phyloP scores from a whole-genome alignment of 192 early-diverging fungal genomes.

The Lobosporangium transversale region DNA sequence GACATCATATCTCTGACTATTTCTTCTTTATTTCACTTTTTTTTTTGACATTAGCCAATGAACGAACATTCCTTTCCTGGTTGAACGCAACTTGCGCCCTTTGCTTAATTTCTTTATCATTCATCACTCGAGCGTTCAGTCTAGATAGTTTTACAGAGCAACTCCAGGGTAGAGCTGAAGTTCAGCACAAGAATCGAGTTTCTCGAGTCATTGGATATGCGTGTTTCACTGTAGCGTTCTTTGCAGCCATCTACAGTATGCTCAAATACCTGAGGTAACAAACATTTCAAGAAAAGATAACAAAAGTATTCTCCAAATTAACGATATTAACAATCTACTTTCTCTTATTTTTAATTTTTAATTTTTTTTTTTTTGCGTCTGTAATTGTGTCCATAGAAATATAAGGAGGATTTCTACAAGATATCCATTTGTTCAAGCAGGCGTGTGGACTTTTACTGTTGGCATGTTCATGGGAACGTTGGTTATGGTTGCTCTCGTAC shows the following conservation, averaged over 20 bases:
- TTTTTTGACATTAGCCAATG: slow-evolving; percentile 32
- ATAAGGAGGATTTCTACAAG: slow-evolving; percentile 47
- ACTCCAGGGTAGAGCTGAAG: background rate
- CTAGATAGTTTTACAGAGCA: slow-evolving; percentile 9
- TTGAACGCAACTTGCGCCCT: slow-evolving; percentile 20
- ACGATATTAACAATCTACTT: no score
- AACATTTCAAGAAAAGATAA: no score
- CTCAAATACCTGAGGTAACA: slow-evolving; percentile 42
- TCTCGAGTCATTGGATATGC: slow-evolving; percentile 28
- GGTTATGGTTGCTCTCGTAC: slow-evolving; percentile 29
- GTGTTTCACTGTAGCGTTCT: slow-evolving; percentile 22
- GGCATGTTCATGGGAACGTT: slow-evolving; percentile 38
- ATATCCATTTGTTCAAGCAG: slow-evolving; percentile 43
- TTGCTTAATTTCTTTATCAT: slow-evolving; percentile 39
- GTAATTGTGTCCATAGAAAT: slow-evolving; percentile 16
- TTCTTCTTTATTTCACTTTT: background rate
- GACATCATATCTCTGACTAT: no score
- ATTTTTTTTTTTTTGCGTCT: background rate
- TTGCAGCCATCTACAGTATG: slow-evolving; percentile 21
- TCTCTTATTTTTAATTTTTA: background rate
- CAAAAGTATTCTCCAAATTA: no score
- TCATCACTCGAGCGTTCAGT: slow-evolving; percentile 18
- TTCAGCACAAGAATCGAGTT: slow-evolving; percentile 7
- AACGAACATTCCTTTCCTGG: slow-evolving; percentile 43
- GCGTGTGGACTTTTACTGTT: slow-evolving; percentile 42